Conservation (phyloP, 352 stramenopile genomes). For the Globisporangium mamillatum region DNA sequence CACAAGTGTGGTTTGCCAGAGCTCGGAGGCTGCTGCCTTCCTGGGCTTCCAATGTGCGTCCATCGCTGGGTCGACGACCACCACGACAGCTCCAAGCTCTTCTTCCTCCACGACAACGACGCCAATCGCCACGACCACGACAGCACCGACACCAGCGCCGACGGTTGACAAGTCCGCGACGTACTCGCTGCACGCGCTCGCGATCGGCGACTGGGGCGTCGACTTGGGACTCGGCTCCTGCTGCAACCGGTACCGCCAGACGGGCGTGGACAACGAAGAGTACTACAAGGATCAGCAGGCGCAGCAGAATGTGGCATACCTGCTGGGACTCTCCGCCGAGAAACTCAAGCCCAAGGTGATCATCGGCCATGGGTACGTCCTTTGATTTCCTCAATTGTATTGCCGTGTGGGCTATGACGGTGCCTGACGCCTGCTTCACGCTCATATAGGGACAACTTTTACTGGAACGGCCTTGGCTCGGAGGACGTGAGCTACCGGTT, state of each 20-base stretch:
- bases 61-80: constrained; percentile 3
- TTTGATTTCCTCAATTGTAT: not conserved
- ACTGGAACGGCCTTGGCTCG: constrained; percentile 70
- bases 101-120: constrained; percentile 12
- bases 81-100: not conserved
- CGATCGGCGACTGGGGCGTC: constrained; percentile 70
- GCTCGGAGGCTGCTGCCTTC: constrained; percentile 31
- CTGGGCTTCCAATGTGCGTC: constrained; percentile 46
- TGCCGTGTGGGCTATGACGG: not conserved
- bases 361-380: constrained; percentile 47
- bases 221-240: constrained; percentile 63
- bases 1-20: constrained; percentile 40
- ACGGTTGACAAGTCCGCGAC: constrained; percentile 35
- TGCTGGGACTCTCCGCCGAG: constrained; percentile 58
- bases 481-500: constrained; percentile 68
- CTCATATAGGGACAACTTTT: constrained; percentile 50
- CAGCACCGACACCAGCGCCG: constrained; percentile 18
- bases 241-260: constrained; percentile 70
- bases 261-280: constrained; percentile 42
- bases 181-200: constrained; percentile 58
- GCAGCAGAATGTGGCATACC: constrained; percentile 56
- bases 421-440: not conserved
- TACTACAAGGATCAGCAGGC: constrained; percentile 78
- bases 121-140: constrained; percentile 10
- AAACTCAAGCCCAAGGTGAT: constrained; percentile 61